Evolutionary conservation across 306 rosid species (phyloP), one percentile per base, ranked within the genome.

Genomic region (Arachis stenosperma): DNA sequence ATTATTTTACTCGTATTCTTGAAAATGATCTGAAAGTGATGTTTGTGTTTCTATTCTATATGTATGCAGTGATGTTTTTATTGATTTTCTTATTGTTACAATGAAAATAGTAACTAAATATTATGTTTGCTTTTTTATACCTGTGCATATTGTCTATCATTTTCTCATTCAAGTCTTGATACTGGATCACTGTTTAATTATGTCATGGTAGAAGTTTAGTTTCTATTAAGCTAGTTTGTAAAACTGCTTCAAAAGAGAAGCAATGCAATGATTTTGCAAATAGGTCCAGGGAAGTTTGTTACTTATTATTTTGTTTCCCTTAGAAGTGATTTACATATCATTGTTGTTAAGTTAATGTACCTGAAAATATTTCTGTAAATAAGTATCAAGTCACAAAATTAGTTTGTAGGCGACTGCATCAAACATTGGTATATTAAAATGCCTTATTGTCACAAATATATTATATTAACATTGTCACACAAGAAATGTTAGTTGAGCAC

Each of bases 11-110:
- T 22, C 99, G 97, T 29, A 89, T 91, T 68, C 86, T 94, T 2
- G 97, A 94, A 79, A 96, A 94, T 74, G 88, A 94, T 84, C 75
- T 94, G 69, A 94, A 94, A 97, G 98, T 94, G 53, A 67, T 65
- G 40, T 62, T 53, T 5, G 13, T 70, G 44, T 54, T 41, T 33
- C 15, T 48, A 29, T 69, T 65, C 40, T 22, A 64, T 58, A 58
- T 51, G 53, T 17, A 42, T 59, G 50, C 5, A 2, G 4, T 9
- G 70, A 11, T 70, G 36, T 42, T 53, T 61, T 70, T 64, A 37
- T 5, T 62, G 63, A 7, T 69, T 62, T 62, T 2, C 11, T 39
- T 37, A 54, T 44, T n/a, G 36, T 50, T 40, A 13, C 42, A 12
- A 33, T 30, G 47, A 36, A 4, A 3, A 68, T 37, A 50, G 42